Conservation (phyloP, 2,329 filamentous ascomycete species). For the Bisporella sp. region DNA sequence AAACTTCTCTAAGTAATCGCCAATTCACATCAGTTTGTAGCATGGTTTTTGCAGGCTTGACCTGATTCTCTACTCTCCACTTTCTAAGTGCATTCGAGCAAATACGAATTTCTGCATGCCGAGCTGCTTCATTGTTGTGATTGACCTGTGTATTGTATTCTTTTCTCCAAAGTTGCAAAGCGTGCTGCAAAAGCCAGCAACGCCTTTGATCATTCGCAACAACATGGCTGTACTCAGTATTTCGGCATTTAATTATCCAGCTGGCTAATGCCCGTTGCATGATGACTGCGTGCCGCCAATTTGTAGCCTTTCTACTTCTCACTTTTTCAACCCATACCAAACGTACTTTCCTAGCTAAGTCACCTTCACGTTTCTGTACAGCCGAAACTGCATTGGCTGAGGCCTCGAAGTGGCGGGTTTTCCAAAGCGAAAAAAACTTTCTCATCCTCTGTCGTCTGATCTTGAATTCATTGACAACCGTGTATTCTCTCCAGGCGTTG, state of each 20-base stretch:
- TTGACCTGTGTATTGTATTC: slow-evolving; percentile 8
- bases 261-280: slow-evolving; percentile 15
- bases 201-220: slow-evolving; percentile 16
- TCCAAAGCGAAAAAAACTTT: slow-evolving; percentile 48
- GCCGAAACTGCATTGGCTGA: slow-evolving; percentile 21
- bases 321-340: slow-evolving; percentile 31
- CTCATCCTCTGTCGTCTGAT: slow-evolving; percentile 42
- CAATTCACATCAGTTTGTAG: slow-evolving; percentile 37
- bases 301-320: slow-evolving; percentile 13
- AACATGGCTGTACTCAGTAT: slow-evolving; percentile 11
- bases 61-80: slow-evolving; percentile 19
- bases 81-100: slow-evolving; percentile 14
- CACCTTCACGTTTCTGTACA: slow-evolving; percentile 23
- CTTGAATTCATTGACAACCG: slow-evolving; percentile 35
- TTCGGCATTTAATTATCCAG: slow-evolving; percentile 17
- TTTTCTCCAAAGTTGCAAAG: slow-evolving; percentile 18
- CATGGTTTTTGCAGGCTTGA: slow-evolving; percentile 23
- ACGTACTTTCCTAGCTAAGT: slow-evolving; percentile 24
- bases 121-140: slow-evolving; percentile 11
- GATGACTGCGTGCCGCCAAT: slow-evolving; percentile 10
- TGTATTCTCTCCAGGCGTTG: slow-evolving; percentile 61
- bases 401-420: slow-evolving; percentile 16
- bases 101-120: slow-evolving; percentile 6
- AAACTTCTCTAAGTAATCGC: slow-evolving; percentile 37
- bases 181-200: slow-evolving; percentile 12